Evolutionary conservation across 2,329 filamentous ascomycete species (phyloP).

Genomic region (Colletotrichum filicis): DNA sequence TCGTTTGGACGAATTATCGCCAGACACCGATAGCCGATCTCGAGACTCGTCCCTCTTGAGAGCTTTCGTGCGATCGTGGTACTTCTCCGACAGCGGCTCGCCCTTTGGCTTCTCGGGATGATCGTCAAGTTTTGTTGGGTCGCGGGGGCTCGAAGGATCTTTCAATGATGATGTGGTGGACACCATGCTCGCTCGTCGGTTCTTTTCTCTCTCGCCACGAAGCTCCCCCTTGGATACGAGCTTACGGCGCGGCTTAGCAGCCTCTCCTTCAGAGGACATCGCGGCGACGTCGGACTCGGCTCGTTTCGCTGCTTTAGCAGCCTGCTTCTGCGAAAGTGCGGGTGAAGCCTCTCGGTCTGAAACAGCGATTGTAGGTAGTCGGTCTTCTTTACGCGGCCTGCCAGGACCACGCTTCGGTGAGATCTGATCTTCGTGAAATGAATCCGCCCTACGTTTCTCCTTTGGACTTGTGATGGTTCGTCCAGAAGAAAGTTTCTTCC

Average conservation of each 20-base stretch:
- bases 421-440: constrained; percentile 58
- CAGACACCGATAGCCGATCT: constrained; percentile 61
- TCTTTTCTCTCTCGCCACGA: constrained; percentile 68
- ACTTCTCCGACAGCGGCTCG: constrained; percentile 60
- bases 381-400: constrained; percentile 66
- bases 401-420: constrained; percentile 63
- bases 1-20: constrained; percentile 66
- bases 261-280: constrained; percentile 67
- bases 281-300: constrained; percentile 64
- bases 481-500: constrained; percentile 52
- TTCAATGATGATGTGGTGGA: constrained; percentile 65
- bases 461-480: constrained; percentile 56
- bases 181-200: constrained; percentile 67
- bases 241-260: constrained; percentile 69
- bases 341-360: constrained; percentile 67
- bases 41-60: constrained; percentile 71
- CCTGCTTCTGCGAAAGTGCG: constrained; percentile 56
- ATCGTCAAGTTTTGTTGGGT: constrained; percentile 60
- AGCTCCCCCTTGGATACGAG: constrained; percentile 72
- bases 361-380: constrained; percentile 56
- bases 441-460: constrained; percentile 60
- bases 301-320: constrained; percentile 59
- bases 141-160: constrained; percentile 64
- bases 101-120: constrained; percentile 57
- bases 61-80: constrained; percentile 69